Evolutionary conservation across 73 alveolate genomes (phyloP), one percentile per base, ranked within the genome.

Genomic region (Symbiodinium pilosum): DNA sequence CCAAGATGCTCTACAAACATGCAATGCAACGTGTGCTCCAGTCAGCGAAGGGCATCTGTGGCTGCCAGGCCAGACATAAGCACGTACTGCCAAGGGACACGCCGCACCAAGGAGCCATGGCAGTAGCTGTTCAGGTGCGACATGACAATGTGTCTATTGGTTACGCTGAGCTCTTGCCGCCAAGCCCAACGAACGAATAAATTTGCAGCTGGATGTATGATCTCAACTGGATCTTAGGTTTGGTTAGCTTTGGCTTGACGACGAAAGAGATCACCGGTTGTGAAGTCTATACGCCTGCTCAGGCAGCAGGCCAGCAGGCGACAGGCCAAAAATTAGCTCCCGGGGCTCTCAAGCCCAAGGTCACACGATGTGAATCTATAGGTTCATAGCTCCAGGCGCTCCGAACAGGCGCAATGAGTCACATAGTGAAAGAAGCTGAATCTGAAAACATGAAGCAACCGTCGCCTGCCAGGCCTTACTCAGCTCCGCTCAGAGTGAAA

Each of bases 261-360:
- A 26, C 20, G 73, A 54, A 54, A 54, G 71, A 54, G 2, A 54
- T 54, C 26, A 54, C 28, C 32, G 26, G 73, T 30, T 54, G 34
- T n/a, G 20, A 64, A 20, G 81, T 64, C 81, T 64, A 64, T 28
- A 64, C 81, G 81, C 81, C 81, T 64, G 81, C 81, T 14, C 81
- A 64, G 34, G 81, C 81, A 64, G 81, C 81, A 64, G 81, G 81
- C 81, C 81, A n/a, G 3, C 81, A 64, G 81, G 81, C 81, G 81
- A 20, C 34, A n/a, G 73, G 26, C 73, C 34, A n/a, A n/a, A n/a
- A n/a, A n/a, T n/a, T n/a, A n/a, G n/a, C n/a, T n/a, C n/a, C n/a
- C n/a, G n/a, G n/a, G n/a, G n/a, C n/a, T n/a, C n/a, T n/a, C n/a
- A n/a, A n/a, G n/a, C n/a, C n/a, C n/a, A n/a, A n/a, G n/a, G n/a